Evolutionary conservation across 257 asterid genomes (phyloP).

Genomic region (Apocynum venetum): DNA sequence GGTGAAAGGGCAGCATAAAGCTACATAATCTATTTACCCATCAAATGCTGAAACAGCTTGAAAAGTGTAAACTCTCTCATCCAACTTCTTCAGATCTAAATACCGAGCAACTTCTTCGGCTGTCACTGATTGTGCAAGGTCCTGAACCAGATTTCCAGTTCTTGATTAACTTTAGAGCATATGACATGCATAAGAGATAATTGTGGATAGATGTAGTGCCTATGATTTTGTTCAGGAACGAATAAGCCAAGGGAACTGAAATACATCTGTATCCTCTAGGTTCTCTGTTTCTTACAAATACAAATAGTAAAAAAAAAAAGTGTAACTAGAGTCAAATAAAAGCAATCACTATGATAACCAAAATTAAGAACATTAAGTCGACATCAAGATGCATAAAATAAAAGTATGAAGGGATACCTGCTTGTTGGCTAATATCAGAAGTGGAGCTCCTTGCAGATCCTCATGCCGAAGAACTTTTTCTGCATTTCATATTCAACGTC

Average conservation of each 20-base stretch:
- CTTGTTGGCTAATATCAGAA: conserved; percentile 73
- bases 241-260: not conserved
- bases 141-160: conserved; percentile 35
- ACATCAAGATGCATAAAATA: not conserved
- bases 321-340: not conserved
- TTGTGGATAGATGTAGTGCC: not conserved
- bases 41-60: conserved; percentile 69
- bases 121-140: conserved; percentile 62
- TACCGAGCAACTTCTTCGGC: conserved; percentile 68
- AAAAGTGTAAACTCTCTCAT: conserved; percentile 55
- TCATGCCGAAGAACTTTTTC: conserved; percentile 85
- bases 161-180: not conserved
- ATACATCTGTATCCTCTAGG: not conserved
- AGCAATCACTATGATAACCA: not conserved
- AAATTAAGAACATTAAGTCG: not conserved
- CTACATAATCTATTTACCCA: conserved; percentile 40
- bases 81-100: conserved; percentile 73
- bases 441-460: conserved; percentile 88
- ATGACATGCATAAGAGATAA: not conserved
- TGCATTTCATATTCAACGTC: conserved; percentile 32
- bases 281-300: not conserved
- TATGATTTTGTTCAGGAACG: not conserved
- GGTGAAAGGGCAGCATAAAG: not conserved
- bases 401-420: conserved; percentile 41
- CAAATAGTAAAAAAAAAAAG: not conserved